Conservation (phyloP, 768 basidiomycete species). For the Lentinula lateritia region DNA sequence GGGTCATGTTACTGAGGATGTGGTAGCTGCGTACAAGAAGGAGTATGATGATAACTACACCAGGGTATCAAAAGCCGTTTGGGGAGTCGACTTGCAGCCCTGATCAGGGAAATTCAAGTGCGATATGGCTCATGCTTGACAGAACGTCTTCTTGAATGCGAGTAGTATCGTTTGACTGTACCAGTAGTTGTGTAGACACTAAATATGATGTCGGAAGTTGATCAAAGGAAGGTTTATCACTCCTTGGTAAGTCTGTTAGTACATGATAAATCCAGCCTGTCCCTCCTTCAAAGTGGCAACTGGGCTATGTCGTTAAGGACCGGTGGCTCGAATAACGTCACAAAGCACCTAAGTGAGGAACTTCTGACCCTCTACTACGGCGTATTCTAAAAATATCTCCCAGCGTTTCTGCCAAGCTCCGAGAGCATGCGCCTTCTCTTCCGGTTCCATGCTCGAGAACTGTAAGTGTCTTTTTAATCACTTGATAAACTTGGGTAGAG, state of each 20-base stretch:
- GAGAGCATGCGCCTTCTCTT: constrained; percentile 41
- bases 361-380: constrained; percentile 8
- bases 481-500: background rate
- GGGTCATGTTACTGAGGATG: background rate
- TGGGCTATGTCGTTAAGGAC: too few species aligned
- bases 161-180: too few species aligned
- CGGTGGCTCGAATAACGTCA: too few species aligned
- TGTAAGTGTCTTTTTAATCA: background rate
- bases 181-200: too few species aligned
- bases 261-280: too few species aligned
- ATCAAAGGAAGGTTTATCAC: too few species aligned
- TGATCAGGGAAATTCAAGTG: background rate
- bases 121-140: too few species aligned
- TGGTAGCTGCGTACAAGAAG: background rate
- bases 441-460: constrained; percentile 38
- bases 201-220: too few species aligned
- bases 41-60: background rate
- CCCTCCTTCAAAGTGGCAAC: too few species aligned
- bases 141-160: too few species aligned
- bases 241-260: too few species aligned
- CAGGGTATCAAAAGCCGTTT: background rate
- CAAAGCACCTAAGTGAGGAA: background rate
- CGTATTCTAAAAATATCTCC: constrained; percentile 36
- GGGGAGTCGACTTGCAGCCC: background rate
- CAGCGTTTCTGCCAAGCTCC: constrained; percentile 43